Conservation (phyloP, 106 monocot species). For the Dioscorea alata region DNA sequence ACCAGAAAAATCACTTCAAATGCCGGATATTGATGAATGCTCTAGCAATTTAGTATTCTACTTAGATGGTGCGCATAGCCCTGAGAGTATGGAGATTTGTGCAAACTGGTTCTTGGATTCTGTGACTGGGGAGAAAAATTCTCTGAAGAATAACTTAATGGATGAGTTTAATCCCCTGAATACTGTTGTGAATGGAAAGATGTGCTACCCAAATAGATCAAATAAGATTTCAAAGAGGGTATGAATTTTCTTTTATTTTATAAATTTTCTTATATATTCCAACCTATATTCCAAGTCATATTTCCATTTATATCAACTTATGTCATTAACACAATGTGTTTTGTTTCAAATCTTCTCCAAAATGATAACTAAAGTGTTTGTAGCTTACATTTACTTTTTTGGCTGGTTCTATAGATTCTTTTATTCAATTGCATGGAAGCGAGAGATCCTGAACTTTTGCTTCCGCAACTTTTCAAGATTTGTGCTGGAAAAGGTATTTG, state of each 20-base stretch:
- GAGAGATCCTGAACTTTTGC: constrained; percentile 73
- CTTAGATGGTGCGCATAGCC: constrained; percentile 92
- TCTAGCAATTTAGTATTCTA: constrained; percentile 62
- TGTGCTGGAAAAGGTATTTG: constrained; percentile 55
- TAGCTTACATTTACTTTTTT: neutral
- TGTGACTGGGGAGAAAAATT: constrained; percentile 12
- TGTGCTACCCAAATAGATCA: constrained; percentile 9
- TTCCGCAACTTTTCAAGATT: constrained; percentile 52
- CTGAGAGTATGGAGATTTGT: constrained; percentile 90
- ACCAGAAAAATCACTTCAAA: constrained; percentile 4
- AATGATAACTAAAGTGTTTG: neutral
- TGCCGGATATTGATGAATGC: constrained; percentile 14
- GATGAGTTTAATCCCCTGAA: constrained; percentile 1
- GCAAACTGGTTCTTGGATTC: constrained; percentile 75
- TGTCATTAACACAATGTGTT: neutral
- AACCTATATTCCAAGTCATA: neutral
- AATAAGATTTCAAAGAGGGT: constrained; percentile 41
- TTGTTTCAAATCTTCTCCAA: neutral
- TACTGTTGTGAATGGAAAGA: neutral
- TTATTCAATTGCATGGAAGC: constrained; percentile 95
- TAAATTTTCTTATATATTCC: too few relatives aligned
- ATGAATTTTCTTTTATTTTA: constrained; percentile 1
- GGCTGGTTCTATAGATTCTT: constrained; percentile 52
- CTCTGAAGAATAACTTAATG: constrained; percentile 2
- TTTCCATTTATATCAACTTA: neutral